Evolutionary conservation across 257 asterid species (phyloP).

Genomic region (Solanum medicagineum): DNA sequence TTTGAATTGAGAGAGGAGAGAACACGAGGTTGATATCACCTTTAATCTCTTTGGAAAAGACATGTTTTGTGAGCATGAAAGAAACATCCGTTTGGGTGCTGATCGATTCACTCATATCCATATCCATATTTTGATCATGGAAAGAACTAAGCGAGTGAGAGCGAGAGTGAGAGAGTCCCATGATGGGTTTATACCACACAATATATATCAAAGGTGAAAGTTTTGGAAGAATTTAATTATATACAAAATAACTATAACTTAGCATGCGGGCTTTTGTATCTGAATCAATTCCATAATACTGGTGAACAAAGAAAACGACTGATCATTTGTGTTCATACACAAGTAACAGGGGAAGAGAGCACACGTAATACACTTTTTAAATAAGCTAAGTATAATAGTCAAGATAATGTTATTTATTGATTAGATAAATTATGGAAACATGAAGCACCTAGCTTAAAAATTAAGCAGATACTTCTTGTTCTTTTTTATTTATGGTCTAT

Average conservation of each 20-base stretch:
- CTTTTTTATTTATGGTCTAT: not conserved
- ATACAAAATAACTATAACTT: not conserved
- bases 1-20: not conserved
- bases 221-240: not conserved
- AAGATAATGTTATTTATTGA: not conserved
- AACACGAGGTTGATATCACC: not conserved
- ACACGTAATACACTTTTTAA: not conserved
- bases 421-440: not conserved
- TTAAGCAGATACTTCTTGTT: not conserved
- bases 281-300: not conserved
- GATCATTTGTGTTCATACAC: not conserved
- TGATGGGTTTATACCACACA: too few relatives aligned
- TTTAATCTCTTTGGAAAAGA: not conserved
- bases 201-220: not conserved
- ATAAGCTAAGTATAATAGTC: not conserved
- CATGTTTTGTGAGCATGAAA: not conserved
- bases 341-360: not conserved
- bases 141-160: too few relatives aligned
- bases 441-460: not conserved
- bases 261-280: not conserved
- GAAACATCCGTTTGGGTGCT: constrained; percentile 14
- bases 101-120: constrained; percentile 15
- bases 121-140: not conserved
- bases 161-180: not conserved
- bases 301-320: not conserved